phyloP scores from a whole-genome alignment of 2,329 filamentous ascomycete genomes.

The Teratosphaeria epicoccoides region DNA sequence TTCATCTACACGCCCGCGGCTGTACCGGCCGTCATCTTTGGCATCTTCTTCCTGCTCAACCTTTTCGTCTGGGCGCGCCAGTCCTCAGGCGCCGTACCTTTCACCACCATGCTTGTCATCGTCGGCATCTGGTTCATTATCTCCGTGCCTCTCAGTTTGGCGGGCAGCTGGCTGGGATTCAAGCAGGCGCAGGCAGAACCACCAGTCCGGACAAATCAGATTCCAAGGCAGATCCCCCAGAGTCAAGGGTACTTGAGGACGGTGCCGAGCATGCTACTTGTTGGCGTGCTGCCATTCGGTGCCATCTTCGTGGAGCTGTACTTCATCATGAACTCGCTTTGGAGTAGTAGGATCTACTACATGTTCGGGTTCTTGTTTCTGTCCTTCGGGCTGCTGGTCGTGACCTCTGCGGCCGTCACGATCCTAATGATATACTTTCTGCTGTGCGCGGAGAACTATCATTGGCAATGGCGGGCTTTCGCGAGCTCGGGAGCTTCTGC shows the following conservation, averaged over 20 bases:
- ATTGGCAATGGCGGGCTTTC: conserved; percentile 98
- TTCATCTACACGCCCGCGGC: conserved; percentile 79
- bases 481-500: conserved; percentile 83
- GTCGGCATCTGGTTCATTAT: conserved; percentile 95
- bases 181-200: conserved; percentile 57
- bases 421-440: conserved; percentile 94
- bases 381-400: conserved; percentile 94
- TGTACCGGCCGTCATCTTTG: conserved; percentile 78
- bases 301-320: conserved; percentile 98
- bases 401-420: conserved; percentile 85
- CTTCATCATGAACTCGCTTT: conserved; percentile 98
- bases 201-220: conserved; percentile 92
- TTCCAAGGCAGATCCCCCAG: conserved; percentile 89
- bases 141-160: conserved; percentile 80
- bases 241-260: conserved; percentile 72
- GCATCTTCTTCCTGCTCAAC: conserved; percentile 83
- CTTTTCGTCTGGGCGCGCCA: conserved; percentile 91
- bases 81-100: conserved; percentile 87
- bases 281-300: conserved; percentile 85
- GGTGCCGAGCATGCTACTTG: conserved; percentile 80
- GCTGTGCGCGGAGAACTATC: conserved; percentile 91
- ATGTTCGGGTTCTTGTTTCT: conserved; percentile 99
- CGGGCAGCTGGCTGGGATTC: conserved; percentile 90
- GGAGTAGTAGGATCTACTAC: conserved; percentile 98
- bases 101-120: conserved; percentile 92